Evolutionary conservation across 2,329 filamentous ascomycete species (phyloP).

Genomic region (Aspergillus felis): DNA sequence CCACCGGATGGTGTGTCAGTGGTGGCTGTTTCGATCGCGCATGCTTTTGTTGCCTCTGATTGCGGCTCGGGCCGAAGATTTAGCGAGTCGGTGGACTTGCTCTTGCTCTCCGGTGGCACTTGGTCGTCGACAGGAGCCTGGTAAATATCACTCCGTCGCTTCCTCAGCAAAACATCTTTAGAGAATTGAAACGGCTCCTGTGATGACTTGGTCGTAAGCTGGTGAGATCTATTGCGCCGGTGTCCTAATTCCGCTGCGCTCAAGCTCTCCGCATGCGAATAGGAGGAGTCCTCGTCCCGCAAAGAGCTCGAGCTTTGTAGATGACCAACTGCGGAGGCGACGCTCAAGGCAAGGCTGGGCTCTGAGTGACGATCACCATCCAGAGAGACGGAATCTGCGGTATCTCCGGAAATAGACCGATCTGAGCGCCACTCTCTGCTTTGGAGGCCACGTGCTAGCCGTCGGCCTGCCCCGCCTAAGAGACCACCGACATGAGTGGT

Average conservation of each 20-base stretch:
- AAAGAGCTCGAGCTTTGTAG: conserved; percentile 38
- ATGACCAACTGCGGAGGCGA: conserved; percentile 42
- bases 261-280: conserved; percentile 10
- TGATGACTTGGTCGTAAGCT: conserved; percentile 27
- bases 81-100: conserved; percentile 21
- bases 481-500: conserved; percentile 35
- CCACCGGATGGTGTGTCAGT: conserved; percentile 20
- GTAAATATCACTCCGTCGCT: conserved; percentile 27
- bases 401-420: conserved; percentile 32
- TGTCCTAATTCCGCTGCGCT: conserved; percentile 19
- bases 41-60: conserved; percentile 9
- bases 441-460: conserved; percentile 31
- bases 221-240: conserved; percentile 36
- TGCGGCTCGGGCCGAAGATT: conserved; percentile 14
- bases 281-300: conserved; percentile 20
- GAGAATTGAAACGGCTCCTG: conserved; percentile 34
- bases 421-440: conserved; percentile 37
- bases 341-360: conserved; percentile 43
- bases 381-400: conserved; percentile 30
- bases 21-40: conserved; percentile 5
- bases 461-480: conserved; percentile 38
- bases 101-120: conserved; percentile 17
- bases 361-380: conserved; percentile 37
- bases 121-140: conserved; percentile 12
- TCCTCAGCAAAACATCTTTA: conserved; percentile 32